Evolutionary conservation across 2,329 filamentous ascomycete species (phyloP).

Genomic region (Gnomoniopsis sp.): DNA sequence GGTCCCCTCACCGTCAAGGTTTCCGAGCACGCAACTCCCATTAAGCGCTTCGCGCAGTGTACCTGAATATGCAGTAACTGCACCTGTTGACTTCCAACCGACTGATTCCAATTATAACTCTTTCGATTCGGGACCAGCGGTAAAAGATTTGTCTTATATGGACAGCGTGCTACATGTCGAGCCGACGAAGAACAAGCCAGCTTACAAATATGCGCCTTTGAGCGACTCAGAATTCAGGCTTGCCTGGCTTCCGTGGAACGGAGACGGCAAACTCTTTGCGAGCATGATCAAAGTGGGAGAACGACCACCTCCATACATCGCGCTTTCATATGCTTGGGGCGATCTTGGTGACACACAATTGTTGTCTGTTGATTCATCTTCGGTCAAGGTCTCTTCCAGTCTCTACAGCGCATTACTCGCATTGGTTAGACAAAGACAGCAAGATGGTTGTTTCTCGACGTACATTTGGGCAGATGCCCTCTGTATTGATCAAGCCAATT

Average conservation of each 20-base stretch:
- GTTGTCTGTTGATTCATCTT: not conserved
- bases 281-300: not conserved
- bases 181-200: no score
- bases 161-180: no score
- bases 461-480: conserved; percentile 7
- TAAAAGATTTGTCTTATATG: no score
- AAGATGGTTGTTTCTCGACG: not conserved
- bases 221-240: not conserved
- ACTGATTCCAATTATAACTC: no score
- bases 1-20: no score
- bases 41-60: no score
- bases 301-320: not conserved
- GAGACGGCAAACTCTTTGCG: not conserved
- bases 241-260: not conserved
- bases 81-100: no score
- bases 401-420: not conserved
- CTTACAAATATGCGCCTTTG: not conserved
- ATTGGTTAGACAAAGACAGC: not conserved
- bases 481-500: conserved; percentile 4
- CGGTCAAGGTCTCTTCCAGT: not conserved
- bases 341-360: not conserved
- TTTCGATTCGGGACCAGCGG: no score
- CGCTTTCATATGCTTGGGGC: conserved; percentile 10
- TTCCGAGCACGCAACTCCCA: no score
- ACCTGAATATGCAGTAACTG: no score